These are phyloP conservation scores for Neurospora sp. DNA, from an alignment of 495 filamentous ascomycete genomes.

Conservation along the genomic window DNA sequence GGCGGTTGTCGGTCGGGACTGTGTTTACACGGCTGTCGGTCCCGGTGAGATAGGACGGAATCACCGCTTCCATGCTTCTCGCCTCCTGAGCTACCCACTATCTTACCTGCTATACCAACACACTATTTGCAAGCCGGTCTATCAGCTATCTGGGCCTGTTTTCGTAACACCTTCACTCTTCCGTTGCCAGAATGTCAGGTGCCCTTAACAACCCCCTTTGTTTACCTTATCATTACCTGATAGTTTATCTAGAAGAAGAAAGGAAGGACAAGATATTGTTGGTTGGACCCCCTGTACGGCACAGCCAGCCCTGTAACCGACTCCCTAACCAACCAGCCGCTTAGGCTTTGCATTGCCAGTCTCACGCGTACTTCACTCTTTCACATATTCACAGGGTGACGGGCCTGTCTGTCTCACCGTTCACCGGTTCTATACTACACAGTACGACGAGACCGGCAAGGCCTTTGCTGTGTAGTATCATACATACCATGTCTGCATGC, in stretches of 20 bases:
- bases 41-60: background rate
- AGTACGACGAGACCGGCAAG: background rate
- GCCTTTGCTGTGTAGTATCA: background rate
- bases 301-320: background rate
- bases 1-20: background rate
- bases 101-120: background rate
- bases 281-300: background rate
- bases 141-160: background rate
- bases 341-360: background rate
- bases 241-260: background rate
- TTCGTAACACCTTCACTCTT: background rate
- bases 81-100: background rate
- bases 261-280: background rate
- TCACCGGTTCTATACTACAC: background rate
- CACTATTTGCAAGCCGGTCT: background rate
- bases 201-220: background rate
- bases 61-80: background rate
- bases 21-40: background rate
- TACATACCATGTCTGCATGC: too few relatives aligned
- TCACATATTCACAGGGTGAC: background rate
- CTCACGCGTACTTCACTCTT: background rate
- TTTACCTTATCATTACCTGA: background rate
- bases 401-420: background rate
- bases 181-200: background rate
- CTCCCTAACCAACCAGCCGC: background rate